Conservation (phyloP, 2,329 filamentous ascomycete species). For the Penicillium sp. region DNA sequence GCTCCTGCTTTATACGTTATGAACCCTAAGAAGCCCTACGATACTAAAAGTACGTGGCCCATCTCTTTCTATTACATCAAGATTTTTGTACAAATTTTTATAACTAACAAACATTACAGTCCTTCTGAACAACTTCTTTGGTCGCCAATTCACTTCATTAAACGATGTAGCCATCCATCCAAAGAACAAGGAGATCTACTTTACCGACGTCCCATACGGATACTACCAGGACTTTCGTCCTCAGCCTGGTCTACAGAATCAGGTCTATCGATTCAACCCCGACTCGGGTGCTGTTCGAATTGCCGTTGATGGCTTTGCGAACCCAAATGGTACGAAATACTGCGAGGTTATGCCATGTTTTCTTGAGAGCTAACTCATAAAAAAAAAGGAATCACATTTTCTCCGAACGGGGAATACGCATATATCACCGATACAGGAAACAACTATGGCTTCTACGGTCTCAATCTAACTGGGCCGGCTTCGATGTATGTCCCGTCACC, state of each 20-base stretch:
- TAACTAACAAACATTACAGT: constrained; percentile 9
- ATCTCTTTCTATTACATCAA: no score
- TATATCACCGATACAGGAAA: constrained; percentile 26
- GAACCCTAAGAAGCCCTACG: constrained; percentile 23
- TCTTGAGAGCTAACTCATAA: no score
- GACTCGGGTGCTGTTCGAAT: constrained; percentile 18
- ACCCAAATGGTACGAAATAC: constrained; percentile 15
- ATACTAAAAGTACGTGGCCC: constrained; percentile 18
- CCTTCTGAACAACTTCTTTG: constrained; percentile 26
- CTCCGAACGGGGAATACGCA: constrained; percentile 21
- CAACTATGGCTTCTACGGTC: constrained; percentile 17
- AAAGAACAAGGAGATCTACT: constrained; percentile 23
- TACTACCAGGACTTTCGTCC: constrained; percentile 26
- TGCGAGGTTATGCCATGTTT: background rate
- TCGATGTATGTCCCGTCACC: constrained; percentile 17
- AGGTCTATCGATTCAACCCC: constrained; percentile 22
- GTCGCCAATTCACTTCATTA: constrained; percentile 25
- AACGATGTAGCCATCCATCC: constrained; percentile 25
- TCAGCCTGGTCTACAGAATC: constrained; percentile 20
- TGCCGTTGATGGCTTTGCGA: constrained; percentile 17
- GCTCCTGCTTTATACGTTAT: constrained; percentile 22
- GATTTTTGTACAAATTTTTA: no score
- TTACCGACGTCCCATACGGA: constrained; percentile 25
- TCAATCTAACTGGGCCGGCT: constrained; percentile 18
- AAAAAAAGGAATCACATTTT: constrained; percentile 21